Evolutionary conservation across 306 rosid species (phyloP).

Genomic region (Cucumis hystrix): DNA sequence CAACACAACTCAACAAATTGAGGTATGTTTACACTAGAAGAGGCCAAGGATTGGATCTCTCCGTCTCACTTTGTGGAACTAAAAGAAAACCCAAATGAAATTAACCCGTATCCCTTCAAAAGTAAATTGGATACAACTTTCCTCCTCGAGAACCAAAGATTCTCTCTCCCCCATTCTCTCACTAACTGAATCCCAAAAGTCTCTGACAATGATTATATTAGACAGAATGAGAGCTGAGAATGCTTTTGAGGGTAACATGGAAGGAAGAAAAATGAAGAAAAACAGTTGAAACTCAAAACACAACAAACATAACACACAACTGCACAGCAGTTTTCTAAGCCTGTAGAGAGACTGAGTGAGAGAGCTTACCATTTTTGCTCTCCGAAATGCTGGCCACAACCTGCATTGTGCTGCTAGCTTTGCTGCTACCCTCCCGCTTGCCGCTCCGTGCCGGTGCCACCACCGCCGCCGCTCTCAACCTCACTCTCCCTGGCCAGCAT

Average conservation of each 20-base stretch:
- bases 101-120: neutral
- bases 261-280: conserved; percentile 5
- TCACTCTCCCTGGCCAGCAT: conserved; percentile 77
- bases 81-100: neutral
- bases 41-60: too few species aligned
- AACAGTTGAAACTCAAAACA: neutral
- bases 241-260: conserved; percentile 10
- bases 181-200: conserved; percentile 7
- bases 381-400: conserved; percentile 36
- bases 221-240: conserved; percentile 1
- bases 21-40: too few species aligned
- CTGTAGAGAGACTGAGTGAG: neutral
- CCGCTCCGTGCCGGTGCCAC: conserved; percentile 7
- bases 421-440: conserved; percentile 23
- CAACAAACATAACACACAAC: neutral
- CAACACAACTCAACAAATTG: too few species aligned
- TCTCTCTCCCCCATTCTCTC: conserved; percentile 21
- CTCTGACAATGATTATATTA: conserved; percentile 21
- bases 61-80: too few species aligned
- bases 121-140: conserved; percentile 26
- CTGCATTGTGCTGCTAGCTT: conserved; percentile 42
- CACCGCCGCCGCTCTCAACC: conserved; percentile 32
- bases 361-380: neutral
- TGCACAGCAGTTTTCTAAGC: neutral
- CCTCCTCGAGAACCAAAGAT: conserved; percentile 45